Base-by-base conservation (phyloP, 2,329 filamentous ascomycete species). In the Colletotrichum orbiculare region DNA sequence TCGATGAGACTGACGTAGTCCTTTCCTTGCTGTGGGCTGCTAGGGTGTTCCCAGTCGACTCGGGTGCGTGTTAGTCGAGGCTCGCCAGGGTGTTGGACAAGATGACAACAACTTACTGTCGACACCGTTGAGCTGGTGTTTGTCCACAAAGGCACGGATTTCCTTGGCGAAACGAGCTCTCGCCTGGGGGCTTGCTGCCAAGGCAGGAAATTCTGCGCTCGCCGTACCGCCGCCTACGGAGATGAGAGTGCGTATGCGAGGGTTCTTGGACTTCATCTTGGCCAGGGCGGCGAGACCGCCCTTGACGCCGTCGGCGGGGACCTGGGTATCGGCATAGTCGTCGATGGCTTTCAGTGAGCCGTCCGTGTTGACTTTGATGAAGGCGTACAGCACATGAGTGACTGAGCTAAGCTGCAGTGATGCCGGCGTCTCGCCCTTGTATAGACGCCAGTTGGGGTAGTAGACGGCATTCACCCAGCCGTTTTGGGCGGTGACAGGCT, bases 1-100 rank as follows among this genome's bases (percentile, higher is more conserved):
- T 81, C 77, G 2, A 91, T 80, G 17, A 91, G 79, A 17, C 78
- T 76, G 54, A 90, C 73, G 70, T 86, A 91, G 71, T 89, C 79
- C n/a, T 75, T 71, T 11, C 88, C 88, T 67, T 88, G 78, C 10
- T 82, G 77, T 0, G 78, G 69, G 65, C 84, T 79, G 6, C 82
- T 77, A 1, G 89, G 88, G 63, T 91, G 87, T 70, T 91, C 89
- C 89, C 89, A 91, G 73, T 91, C 89, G 69, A 91, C 25, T 25
- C 25, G 25, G 4, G 25, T 5, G 25, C 25, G 25, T 25, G 25
- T 25, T 25, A 25, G 25, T 25, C 4, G 25, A 25, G 25, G 25
- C 4, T 25, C 25, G 87, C 90, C 43, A 3, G n/a, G 41, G 13
- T 46, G 53, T 35, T 55, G 25, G 4, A 5, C 1, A 5, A 25